phyloP scores from a whole-genome alignment of 495 filamentous ascomycete species.

The Aspergillus heteromorphus region DNA sequence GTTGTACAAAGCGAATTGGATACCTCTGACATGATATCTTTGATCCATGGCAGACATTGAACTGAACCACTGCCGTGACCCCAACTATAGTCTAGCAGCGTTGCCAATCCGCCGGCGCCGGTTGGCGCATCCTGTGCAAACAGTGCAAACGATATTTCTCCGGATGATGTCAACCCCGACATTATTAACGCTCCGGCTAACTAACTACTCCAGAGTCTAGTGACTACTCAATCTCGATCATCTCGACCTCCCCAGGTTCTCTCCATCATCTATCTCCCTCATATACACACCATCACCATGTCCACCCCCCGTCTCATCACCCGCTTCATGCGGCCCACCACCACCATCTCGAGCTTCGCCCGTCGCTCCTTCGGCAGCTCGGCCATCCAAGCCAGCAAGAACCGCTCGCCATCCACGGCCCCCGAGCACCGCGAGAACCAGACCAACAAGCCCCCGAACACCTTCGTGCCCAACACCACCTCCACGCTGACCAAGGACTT shows the following conservation, averaged over 20 bases:
- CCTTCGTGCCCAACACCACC: constrained; percentile 58
- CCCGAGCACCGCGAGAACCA: constrained; percentile 49
- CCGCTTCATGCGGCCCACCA: constrained; percentile 28
- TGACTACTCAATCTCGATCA: too few relatives aligned
- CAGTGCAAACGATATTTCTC: constrained; percentile 31
- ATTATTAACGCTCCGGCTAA: constrained; percentile 4
- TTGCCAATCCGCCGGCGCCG: constrained; percentile 11
- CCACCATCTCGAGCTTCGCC: constrained; percentile 18
- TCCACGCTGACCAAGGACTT: constrained; percentile 59
- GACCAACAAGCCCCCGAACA: constrained; percentile 52
- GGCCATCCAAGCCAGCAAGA: constrained; percentile 24
- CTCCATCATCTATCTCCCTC: constrained; percentile 4
- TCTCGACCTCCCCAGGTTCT: constrained; percentile 1
- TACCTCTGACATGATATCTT: too few relatives aligned
- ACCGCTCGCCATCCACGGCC: constrained; percentile 28
- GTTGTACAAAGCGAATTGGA: too few relatives aligned
- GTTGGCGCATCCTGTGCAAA: constrained; percentile 30
- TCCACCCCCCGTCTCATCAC: constrained; percentile 28
- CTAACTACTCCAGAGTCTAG: constrained; percentile 1
- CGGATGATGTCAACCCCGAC: constrained; percentile 41
- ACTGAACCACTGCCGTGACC: too few relatives aligned
- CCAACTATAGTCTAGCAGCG: neutral
- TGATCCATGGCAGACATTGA: too few relatives aligned
- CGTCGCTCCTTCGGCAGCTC: constrained; percentile 34
- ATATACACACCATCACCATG: constrained; percentile 26